Conservation (phyloP, 371 early-diverging fungal genomes). For the Batkoa obscura region DNA sequence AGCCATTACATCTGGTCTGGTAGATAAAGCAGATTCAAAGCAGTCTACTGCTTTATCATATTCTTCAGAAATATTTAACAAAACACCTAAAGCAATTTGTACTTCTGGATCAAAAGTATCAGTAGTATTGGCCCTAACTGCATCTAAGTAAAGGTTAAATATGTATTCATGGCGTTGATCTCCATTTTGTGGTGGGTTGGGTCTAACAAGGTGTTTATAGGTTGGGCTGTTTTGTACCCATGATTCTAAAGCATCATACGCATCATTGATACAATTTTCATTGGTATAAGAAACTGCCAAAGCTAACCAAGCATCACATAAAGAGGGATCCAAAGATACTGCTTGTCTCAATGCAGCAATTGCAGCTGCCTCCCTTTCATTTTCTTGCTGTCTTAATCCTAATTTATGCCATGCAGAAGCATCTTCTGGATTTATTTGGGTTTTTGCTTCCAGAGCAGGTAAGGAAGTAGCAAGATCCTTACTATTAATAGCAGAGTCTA, state of each 20-base stretch:
- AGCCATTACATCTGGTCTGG: constrained; percentile 57
- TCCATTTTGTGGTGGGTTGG: constrained; percentile 7
- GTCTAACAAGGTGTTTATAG: constrained; percentile 26
- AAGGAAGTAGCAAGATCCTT: constrained; percentile 64
- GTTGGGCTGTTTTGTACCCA: constrained; percentile 62
- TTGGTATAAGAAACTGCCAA: constrained; percentile 88
- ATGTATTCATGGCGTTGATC: constrained; percentile 42
- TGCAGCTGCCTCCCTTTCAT: constrained; percentile 80
- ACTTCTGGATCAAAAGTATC: constrained; percentile 73
- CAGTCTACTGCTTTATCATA: constrained; percentile 91
- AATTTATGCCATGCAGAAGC: constrained; percentile 70
- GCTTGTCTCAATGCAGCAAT: constrained; percentile 76
- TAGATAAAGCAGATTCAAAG: constrained; percentile 77
- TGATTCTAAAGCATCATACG: constrained; percentile 66
- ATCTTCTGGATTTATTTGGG: constrained; percentile 58
- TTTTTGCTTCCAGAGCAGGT: constrained; percentile 80
- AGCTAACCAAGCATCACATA: constrained; percentile 59
- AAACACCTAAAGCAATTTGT: constrained; percentile 80
- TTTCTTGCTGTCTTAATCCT: constrained; percentile 84
- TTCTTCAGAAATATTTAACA: constrained; percentile 78
- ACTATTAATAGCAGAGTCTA: constrained; percentile 19
- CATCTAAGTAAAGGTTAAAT: constrained; percentile 53
- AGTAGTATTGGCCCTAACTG: constrained; percentile 47
- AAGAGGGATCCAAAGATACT: constrained; percentile 42
- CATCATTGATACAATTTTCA: constrained; percentile 58